These are phyloP conservation scores for Lyophyllum decastes DNA, from an alignment of 768 basidiomycete genomes.

Conservation along the genomic window DNA sequence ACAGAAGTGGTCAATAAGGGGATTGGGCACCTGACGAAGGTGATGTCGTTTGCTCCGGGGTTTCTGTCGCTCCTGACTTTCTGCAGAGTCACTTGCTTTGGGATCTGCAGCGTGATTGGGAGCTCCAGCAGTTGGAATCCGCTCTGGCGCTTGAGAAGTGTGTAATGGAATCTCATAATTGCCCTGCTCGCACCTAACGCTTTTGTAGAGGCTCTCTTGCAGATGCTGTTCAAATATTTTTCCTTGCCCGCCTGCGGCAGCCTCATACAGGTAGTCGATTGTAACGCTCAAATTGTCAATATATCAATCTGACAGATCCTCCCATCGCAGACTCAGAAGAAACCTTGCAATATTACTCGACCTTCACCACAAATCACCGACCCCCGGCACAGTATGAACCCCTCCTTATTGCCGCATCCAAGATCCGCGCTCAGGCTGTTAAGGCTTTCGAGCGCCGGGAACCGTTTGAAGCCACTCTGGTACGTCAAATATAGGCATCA, in stretches of 20 bases:
- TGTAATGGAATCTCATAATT: background rate
- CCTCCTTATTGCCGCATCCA: conserved; percentile 76
- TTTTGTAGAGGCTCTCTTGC: conserved; percentile 32
- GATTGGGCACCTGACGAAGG: conserved; percentile 64
- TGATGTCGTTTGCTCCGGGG: conserved; percentile 20
- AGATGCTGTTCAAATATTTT: conserved; percentile 54
- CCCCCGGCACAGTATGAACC: conserved; percentile 77
- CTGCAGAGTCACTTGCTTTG: conserved; percentile 70
- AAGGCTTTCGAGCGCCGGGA: conserved; percentile 69
- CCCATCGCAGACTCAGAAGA: conserved; percentile 66
- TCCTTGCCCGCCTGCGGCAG: conserved; percentile 69
- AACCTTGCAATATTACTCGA: conserved; percentile 84
- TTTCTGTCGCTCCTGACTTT: background rate
- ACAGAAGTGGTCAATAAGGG: conserved; percentile 56
- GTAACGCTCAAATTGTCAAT: background rate
- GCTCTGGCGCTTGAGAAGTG: conserved; percentile 50
- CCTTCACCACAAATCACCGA: conserved; percentile 81
- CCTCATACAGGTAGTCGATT: conserved; percentile 68
- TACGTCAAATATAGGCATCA: conserved; percentile 29
- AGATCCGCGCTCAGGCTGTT: conserved; percentile 59
- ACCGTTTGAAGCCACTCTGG: conserved; percentile 58
- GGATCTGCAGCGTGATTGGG: conserved; percentile 76
- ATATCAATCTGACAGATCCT: background rate
- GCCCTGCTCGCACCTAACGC: conserved; percentile 31
- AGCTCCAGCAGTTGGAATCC: conserved; percentile 59